phyloP scores from a whole-genome alignment of 352 stramenopile genomes.

The Phytophthora ramorum region DNA sequence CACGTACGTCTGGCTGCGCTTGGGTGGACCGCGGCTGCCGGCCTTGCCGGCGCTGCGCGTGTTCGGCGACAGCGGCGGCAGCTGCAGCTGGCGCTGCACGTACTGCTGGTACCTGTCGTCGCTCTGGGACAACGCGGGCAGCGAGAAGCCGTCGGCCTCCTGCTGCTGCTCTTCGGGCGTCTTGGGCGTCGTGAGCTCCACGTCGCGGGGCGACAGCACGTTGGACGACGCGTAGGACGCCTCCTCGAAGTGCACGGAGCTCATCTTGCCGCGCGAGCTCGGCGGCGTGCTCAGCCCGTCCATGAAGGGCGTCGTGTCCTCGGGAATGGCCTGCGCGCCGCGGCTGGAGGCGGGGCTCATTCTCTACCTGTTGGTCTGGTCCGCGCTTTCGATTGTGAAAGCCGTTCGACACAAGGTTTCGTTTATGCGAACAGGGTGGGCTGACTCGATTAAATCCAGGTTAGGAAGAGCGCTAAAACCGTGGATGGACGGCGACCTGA shows the following conservation, averaged over 20 bases:
- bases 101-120: conserved; percentile 63
- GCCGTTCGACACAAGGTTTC: conserved; percentile 19
- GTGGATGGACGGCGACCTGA: background rate
- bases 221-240: conserved; percentile 40
- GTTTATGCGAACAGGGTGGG: conserved; percentile 13
- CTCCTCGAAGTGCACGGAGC: conserved; percentile 32
- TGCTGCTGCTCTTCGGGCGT: conserved; percentile 25
- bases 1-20: conserved; percentile 45
- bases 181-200: conserved; percentile 41
- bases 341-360: conserved; percentile 24
- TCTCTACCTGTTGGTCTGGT: background rate
- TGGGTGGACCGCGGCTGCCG: conserved; percentile 16
- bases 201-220: conserved; percentile 32
- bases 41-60: conserved; percentile 37
- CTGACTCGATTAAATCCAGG: conserved; percentile 14
- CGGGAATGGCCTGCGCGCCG: conserved; percentile 20
- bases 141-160: conserved; percentile 22
- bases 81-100: conserved; percentile 70
- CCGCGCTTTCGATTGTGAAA: conserved; percentile 24
- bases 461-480: conserved; percentile 8
- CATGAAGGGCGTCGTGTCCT: conserved; percentile 25
- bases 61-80: conserved; percentile 51
- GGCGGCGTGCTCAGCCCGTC: conserved; percentile 39
- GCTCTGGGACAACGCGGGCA: conserved; percentile 31
- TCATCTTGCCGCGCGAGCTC: conserved; percentile 29